A percentile compares a stretch with the other conserved stretches of the same genome.
Conservation (phyloP, 2,329 filamentous ascomycete genomes). For the Colletotrichum horii region DNA sequence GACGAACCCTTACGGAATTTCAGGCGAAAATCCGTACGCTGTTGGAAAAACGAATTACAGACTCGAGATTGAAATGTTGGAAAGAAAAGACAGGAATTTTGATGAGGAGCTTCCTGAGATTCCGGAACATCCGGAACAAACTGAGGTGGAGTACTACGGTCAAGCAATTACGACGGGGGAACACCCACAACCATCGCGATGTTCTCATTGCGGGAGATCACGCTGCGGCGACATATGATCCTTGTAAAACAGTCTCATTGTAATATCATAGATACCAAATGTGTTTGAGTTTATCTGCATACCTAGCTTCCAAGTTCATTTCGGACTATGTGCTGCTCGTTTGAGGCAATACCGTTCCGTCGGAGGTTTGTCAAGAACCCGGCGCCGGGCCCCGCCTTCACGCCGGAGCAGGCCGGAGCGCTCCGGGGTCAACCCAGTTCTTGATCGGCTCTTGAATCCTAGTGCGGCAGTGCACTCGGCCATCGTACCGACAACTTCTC, state of each 20-base stretch:
- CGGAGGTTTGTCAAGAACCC: neutral
- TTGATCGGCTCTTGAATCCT: neutral
- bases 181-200: neutral
- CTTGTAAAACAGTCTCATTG: neutral
- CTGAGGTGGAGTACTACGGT: neutral
- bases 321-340: neutral
- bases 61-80: constrained; percentile 10
- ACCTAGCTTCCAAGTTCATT: neutral
- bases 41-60: constrained; percentile 11
- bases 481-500: neutral
- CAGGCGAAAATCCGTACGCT: neutral
- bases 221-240: neutral
- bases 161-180: neutral
- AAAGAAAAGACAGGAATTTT: neutral
- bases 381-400: neutral
- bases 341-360: neutral
- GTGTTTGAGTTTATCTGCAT: neutral
- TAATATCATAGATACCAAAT: neutral
- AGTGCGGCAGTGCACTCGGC: neutral
- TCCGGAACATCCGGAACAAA: neutral
- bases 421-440: neutral
- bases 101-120: neutral
- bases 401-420: neutral
- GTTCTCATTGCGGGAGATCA: neutral
- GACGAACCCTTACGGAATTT: constrained; percentile 2